Base-by-base conservation (phyloP, 352 stramenopile species). In the Blastocystis sp. region DNA sequence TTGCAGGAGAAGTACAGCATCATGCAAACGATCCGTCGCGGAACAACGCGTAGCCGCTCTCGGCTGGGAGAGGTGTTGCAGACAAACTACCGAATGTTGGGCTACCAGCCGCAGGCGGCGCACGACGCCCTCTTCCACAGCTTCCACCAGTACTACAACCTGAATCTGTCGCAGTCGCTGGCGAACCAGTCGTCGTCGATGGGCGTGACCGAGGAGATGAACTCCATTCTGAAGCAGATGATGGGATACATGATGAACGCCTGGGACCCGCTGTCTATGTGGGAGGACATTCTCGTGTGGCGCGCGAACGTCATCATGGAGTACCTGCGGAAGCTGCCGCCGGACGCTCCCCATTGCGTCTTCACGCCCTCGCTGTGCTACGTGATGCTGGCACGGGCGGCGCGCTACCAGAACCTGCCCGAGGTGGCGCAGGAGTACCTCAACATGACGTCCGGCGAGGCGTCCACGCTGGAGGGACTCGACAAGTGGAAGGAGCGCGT, bases 401-500 rank as follows among this genome's bases (percentile, higher is more conserved):
- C 67, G 24, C 67, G 67, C 42, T 18, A 14, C 8, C 42, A 61
- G 49, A 24, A 46, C 9, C 42, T 78, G n/a, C 67, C 67, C 36
- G 67, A 78, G 29, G 34, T 78, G 14, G 67, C 67, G 24, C 24
- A 40, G 38, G 34, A 78, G 48, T 78, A 78, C 48, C 24, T 78
- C 7, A 61, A n/a, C 27, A 57, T 44, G 44, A 34, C 34, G 6
- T 40, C 67, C 27, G 21, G 36, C 8, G 67, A 78, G 7, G 7
- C 48, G 29, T 44, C 16, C 16, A 11, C 21, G 21, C n/a, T 57
- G 0, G 67, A 78, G 40, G 27, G 27, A 8, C 34, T 78, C 11
- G 67, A 78, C 16, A 78, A 57, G n/a, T 78, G 67, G 67, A 59
- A 57, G 42, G 67, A 78, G 49, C 49, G 53, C 21, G 67, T 63